phyloP scores from a whole-genome alignment of 345 rosid species.

The Pistacia integerrima region DNA sequence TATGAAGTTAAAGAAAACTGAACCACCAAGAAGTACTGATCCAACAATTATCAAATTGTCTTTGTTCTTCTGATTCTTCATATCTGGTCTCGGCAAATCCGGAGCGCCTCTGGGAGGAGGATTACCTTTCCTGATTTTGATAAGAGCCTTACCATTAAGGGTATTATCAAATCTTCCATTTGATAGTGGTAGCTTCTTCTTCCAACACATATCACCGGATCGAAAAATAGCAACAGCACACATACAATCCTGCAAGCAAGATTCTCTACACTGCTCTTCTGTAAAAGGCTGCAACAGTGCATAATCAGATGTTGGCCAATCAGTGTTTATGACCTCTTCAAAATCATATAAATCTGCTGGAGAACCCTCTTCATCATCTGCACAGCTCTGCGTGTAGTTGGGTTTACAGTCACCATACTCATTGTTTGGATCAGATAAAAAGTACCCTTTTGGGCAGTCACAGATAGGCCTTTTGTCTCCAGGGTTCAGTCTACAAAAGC shows the following conservation, averaged over 20 bases:
- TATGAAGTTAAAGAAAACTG: slow-evolving; percentile 25
- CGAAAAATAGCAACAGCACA: slow-evolving; percentile 37
- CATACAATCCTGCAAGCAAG: slow-evolving; percentile 41
- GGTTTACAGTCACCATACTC: slow-evolving; percentile 18
- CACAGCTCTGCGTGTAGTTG: slow-evolving; percentile 15
- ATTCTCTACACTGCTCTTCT: slow-evolving; percentile 24
- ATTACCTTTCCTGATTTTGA: slow-evolving; percentile 29
- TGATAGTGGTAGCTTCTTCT: slow-evolving; percentile 46
- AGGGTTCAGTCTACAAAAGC: slow-evolving; percentile 3
- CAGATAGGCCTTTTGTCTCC: slow-evolving; percentile 17
- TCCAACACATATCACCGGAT: slow-evolving; percentile 25
- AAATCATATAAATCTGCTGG: slow-evolving; percentile 22
- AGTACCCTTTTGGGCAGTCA: slow-evolving; percentile 15
- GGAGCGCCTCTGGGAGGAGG: background rate
- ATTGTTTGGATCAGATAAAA: slow-evolving; percentile 11
- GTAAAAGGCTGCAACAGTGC: no score
- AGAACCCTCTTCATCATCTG: background rate
- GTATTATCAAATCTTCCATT: slow-evolving; percentile 24
- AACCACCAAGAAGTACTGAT: slow-evolving; percentile 34
- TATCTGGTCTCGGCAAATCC: background rate
- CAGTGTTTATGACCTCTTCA: background rate
- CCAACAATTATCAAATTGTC: slow-evolving; percentile 23
- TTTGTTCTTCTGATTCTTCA: background rate
- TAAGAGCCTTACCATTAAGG: slow-evolving; percentile 20
- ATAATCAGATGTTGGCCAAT: slow-evolving; percentile 28